Percentiles rank a stretch among this genome's conserved stretches.
These are phyloP conservation scores for Ettlia oleoabundans DNA, from an alignment of 139 green algal genomes.

Conservation along the genomic window DNA sequence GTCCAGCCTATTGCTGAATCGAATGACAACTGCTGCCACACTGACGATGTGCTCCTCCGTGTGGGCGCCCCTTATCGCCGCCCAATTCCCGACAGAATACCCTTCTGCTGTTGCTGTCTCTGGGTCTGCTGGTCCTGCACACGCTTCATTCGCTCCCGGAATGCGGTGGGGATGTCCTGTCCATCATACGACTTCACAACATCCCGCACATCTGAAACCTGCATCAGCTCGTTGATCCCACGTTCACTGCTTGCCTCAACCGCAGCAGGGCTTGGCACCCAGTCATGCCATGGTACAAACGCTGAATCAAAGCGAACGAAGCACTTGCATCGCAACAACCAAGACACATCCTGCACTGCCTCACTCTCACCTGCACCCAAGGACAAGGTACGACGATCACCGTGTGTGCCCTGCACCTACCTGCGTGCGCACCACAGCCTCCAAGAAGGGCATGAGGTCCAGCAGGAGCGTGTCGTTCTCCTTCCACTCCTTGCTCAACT, in stretches of 20 bases:
- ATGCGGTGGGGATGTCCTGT: slow-evolving; percentile 84
- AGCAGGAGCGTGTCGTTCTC: slow-evolving; percentile 84
- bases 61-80: slow-evolving; percentile 26
- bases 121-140: slow-evolving; percentile 30
- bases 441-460: slow-evolving; percentile 89
- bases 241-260: too few relatives aligned
- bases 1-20: too few relatives aligned
- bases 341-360: too few relatives aligned
- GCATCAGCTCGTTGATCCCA: background rate
- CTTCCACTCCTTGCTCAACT: slow-evolving; percentile 56
- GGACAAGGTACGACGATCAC: too few relatives aligned
- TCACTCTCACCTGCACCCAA: too few relatives aligned
- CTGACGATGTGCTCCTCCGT: background rate
- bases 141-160: slow-evolving; percentile 62
- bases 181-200: slow-evolving; percentile 86
- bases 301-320: background rate
- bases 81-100: background rate
- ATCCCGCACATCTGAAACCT: slow-evolving; percentile 68
- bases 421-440: slow-evolving; percentile 56
- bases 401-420: too few relatives aligned
- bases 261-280: background rate
- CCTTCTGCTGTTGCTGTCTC: slow-evolving; percentile 26
- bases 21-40: background rate
- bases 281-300: background rate
- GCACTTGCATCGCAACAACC: background rate